Evolutionary conservation across 306 rosid species (phyloP), one percentile per base, ranked within the genome.

Genomic region (Calophaca sinica): DNA sequence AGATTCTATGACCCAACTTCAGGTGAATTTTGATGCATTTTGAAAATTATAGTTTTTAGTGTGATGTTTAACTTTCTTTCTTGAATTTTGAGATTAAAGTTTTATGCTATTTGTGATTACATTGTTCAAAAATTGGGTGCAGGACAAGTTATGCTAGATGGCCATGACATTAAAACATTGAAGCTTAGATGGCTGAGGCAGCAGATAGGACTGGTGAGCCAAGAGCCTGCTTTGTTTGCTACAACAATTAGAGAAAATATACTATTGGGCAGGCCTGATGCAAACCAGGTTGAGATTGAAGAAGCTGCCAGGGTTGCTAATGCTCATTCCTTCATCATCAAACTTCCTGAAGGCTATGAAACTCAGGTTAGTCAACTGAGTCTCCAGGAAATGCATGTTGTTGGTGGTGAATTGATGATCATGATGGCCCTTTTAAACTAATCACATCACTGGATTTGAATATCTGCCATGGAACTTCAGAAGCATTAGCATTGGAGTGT

Each of bases 301-400:
- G 98, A 94, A 87, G 96, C 98, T 36, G 98, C 98, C 2, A 86
- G 98, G 77, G 98, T 94, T 45, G 97, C 98, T 48, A 94, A 94
- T 86, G 97, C 97, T 0, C 97, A 94, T 84, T 94, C 98, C 0
- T 94, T 94, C 86, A 90, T 94, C 58, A 80, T 90, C 86, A 94
- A 94, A 77, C 97, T 94, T 74, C 93, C 98, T 0, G 96, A 91
- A 3, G 96, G 96, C 26, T 94, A 85, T 67, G 97, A 94, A 55
- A 91, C 98, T 39, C 98, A 89, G 98, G 98, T 94, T 62, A 77
- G 96, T 49, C 76, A 57, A 51, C 66, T 59, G 26, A 0, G 49
- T 28, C 68, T 35, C 42, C 33, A 54, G 68, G 9, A 42, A 68
- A 58, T 70, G 39, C 78, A 49, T 57, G 55, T 58, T 57, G 54